A percentile compares a stretch with the other conserved stretches of the same genome.
phyloP scores from a whole-genome alignment of 768 basidiomycete genomes.

The Leccinum variicolor region DNA sequence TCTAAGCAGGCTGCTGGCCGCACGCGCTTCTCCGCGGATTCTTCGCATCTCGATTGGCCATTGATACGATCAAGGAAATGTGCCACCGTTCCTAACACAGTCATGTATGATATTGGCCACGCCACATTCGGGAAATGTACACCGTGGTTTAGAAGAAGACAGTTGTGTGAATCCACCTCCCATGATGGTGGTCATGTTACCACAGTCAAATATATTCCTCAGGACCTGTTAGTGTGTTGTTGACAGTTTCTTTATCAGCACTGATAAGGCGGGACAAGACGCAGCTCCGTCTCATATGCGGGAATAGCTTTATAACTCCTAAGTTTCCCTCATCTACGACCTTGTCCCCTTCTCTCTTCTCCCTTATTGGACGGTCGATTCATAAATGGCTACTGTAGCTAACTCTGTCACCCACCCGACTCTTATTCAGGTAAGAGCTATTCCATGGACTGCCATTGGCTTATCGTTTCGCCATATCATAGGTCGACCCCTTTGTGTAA shows the following conservation, averaged over 20 bases:
- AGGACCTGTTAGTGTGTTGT: not conserved
- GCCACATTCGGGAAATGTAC: not conserved
- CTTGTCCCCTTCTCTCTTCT: not conserved
- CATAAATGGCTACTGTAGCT: constrained; percentile 53
- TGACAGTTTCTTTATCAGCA: constrained; percentile 1
- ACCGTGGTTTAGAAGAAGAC: not conserved
- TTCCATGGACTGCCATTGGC: not conserved
- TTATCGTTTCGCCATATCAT: not conserved
- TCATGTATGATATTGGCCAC: not conserved
- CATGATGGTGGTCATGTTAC: constrained; percentile 11
- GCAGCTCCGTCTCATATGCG: not conserved
- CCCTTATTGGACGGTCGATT: not conserved
- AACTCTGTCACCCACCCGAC: constrained; percentile 62
- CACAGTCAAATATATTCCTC: constrained; percentile 2
- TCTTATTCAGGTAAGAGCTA: constrained; percentile 45
- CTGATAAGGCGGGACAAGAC: constrained; percentile 11
- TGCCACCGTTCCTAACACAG: constrained; percentile 38
- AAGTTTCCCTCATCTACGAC: not conserved
- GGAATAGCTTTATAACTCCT: constrained; percentile 2
- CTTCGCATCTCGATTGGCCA: too few relatives aligned
- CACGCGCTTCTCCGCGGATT: too few relatives aligned
- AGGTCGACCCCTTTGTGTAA: constrained; percentile 73
- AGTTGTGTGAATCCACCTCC: constrained; percentile 2
- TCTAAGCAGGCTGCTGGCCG: too few relatives aligned
- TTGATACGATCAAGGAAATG: too few relatives aligned